Evolutionary conservation across 352 stramenopile genomes (phyloP), one percentile per base, ranked within the genome.

Genomic region (Phytophthora fragariaefolia): DNA sequence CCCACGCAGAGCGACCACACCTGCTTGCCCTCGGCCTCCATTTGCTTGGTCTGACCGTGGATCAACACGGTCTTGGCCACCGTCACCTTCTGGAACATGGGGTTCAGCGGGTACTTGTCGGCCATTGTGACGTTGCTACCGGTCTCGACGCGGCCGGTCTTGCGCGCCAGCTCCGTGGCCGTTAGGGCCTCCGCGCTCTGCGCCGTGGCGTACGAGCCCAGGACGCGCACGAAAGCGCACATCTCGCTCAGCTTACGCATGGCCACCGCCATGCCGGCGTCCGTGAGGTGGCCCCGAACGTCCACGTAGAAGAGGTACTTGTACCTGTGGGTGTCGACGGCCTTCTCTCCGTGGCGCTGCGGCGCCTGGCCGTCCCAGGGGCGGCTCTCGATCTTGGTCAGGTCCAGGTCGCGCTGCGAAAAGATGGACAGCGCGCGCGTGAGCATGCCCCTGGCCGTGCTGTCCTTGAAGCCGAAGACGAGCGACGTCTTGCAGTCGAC

Each of bases 1-100:
- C 97, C 97, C 1, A 99, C 95, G 59, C 95, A 98, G 7, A 99
- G 79, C 13, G 92, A 94, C 66, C 77, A 89, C 26, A 99, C 94
- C 9, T 88, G 63, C 65, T 97, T 87, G 15, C 96, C 97, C 26
- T 97, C 82, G 13, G 92, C 93, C 74, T 98, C 87, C 77, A 99
- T 96, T 67, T 98, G 87, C 76, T 99, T 98, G 18, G 97, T 98
- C 36, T 97, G 77, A 12, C 78, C 83, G 58, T 98, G 97, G 60
- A 99, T 97, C 77, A 98, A 80, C 23, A 98, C 83, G 3, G 92
- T 98, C 76, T 97, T 97, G 60, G 87, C 90, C 13, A 88, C 73
- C 48, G 89, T 83, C 50, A 98, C 82, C 58, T 85, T 89, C 24
- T 83, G 78, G 28, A 98, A 72, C 18, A 98, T 79, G 6, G 92